phyloP scores from a whole-genome alignment of 1,139 yeast species.

The Nakaseomyces glabratus region DNA sequence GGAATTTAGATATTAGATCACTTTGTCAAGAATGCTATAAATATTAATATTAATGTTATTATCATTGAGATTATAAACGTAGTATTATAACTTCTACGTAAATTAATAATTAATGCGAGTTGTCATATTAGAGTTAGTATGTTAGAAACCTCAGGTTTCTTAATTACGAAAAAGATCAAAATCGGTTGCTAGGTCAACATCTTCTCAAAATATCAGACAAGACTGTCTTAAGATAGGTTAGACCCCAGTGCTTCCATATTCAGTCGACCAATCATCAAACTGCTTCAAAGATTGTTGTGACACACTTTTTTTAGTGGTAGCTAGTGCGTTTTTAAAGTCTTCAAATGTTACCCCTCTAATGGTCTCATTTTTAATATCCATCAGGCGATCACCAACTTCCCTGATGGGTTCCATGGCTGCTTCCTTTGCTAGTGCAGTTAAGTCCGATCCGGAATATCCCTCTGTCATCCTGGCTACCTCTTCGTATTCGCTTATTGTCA shows the following conservation, averaged over 20 bases:
- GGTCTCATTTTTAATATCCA: conserved; percentile 45
- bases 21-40: too few species aligned
- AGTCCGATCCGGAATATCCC: conserved; percentile 58
- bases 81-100: too few species aligned
- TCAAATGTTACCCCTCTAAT: conserved; percentile 44
- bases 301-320: conserved; percentile 49
- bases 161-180: too few species aligned
- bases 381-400: conserved; percentile 48
- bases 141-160: too few species aligned
- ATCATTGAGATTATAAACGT: too few species aligned
- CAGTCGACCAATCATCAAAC: conserved; percentile 45
- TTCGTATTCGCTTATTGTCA: conserved; percentile 42
- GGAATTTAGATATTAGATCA: too few species aligned
- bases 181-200: too few species aligned
- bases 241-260: conserved; percentile 34
- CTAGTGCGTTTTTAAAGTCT: conserved; percentile 46
- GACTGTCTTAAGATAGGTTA: too few species aligned
- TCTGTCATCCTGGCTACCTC: conserved; percentile 41
- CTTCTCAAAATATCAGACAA: too few species aligned
- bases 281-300: conserved; percentile 43
- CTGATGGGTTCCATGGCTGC: conserved; percentile 68
- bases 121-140: too few species aligned
- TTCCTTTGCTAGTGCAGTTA: conserved; percentile 58
- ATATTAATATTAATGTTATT: too few species aligned
- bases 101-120: too few species aligned